phyloP scores from a whole-genome alignment of 805 yeast species.

The Schwanniomyces vanrijiae region DNA sequence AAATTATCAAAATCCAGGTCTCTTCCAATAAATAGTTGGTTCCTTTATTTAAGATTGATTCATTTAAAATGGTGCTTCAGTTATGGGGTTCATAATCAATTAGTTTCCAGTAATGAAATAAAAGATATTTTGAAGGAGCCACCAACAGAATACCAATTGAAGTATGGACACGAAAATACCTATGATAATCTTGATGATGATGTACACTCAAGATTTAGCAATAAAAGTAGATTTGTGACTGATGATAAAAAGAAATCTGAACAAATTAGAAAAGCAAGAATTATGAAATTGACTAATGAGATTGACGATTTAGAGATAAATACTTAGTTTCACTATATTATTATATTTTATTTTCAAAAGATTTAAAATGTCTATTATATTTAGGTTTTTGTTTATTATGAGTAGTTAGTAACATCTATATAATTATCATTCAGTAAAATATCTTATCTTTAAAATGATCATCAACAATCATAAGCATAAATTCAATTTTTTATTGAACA shows the following conservation, averaged over 20 bases:
- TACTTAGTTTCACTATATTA: background rate
- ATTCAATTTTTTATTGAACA: slow-evolving; percentile 14
- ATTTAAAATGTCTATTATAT: background rate
- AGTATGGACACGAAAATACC: slow-evolving; percentile 14
- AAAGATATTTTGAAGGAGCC: slow-evolving; percentile 39
- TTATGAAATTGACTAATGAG: slow-evolving; percentile 30
- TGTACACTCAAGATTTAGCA: slow-evolving; percentile 4
- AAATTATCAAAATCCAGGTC: slow-evolving; percentile 46
- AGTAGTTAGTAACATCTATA: background rate
- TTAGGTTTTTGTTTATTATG: background rate
- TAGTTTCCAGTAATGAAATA: slow-evolving; percentile 36
- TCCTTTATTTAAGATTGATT: slow-evolving; percentile 46
- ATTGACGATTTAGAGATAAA: slow-evolving; percentile 27
- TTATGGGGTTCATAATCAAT: slow-evolving; percentile 51
- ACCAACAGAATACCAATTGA: slow-evolving; percentile 21
- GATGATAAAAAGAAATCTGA: slow-evolving; percentile 37
- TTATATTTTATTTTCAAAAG: too few species aligned
- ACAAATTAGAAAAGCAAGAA: slow-evolving; percentile 37
- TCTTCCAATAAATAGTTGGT: slow-evolving; percentile 51
- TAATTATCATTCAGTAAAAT: background rate
- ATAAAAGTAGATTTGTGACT: slow-evolving; percentile 13
- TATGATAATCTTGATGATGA: slow-evolving; percentile 12
- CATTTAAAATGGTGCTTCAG: slow-evolving; percentile 53
- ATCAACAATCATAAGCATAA: slow-evolving; percentile 9
- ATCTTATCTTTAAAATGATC: slow-evolving; percentile 8